Evolutionary conservation across 768 basidiomycete species (phyloP).

Genomic region (Cubamyces lactineus): DNA sequence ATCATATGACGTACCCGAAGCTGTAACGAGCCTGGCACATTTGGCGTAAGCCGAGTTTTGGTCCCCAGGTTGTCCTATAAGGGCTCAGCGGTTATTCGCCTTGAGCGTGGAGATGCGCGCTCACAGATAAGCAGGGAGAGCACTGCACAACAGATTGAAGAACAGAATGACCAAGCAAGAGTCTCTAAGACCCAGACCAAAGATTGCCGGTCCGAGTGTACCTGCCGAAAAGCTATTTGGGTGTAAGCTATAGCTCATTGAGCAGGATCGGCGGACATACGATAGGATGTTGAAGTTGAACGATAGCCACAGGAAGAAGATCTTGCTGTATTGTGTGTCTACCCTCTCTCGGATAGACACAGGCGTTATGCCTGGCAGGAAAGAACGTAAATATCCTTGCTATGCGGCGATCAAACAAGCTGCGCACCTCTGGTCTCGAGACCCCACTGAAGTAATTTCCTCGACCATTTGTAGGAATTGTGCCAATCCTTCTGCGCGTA

Average conservation of each 20-base stretch:
- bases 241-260: neutral
- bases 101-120: conserved; percentile 1
- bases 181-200: conserved; percentile 47
- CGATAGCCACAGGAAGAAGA: conserved; percentile 47
- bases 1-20: conserved; percentile 51
- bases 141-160: conserved; percentile 48
- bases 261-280: conserved; percentile 25
- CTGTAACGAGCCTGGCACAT: conserved; percentile 75
- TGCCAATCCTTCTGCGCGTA: conserved; percentile 20
- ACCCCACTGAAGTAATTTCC: conserved; percentile 35
- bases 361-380: conserved; percentile 38
- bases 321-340: conserved; percentile 44
- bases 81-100: neutral
- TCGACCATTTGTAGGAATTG: conserved; percentile 23
- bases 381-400: too few relatives aligned
- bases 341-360: conserved; percentile 38
- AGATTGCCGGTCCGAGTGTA: conserved; percentile 48
- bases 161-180: conserved; percentile 49
- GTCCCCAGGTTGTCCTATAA: conserved; percentile 68
- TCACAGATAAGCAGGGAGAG: conserved; percentile 49
- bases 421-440: conserved; percentile 38
- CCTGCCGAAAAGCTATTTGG: conserved; percentile 48
- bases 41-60: conserved; percentile 77
- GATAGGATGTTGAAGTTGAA: conserved; percentile 46
- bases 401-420: too few relatives aligned